Percentiles rank a stretch among this genome's conserved stretches.
Conservation (phyloP, 768 basidiomycete species). For the Lentinula lateritia region DNA sequence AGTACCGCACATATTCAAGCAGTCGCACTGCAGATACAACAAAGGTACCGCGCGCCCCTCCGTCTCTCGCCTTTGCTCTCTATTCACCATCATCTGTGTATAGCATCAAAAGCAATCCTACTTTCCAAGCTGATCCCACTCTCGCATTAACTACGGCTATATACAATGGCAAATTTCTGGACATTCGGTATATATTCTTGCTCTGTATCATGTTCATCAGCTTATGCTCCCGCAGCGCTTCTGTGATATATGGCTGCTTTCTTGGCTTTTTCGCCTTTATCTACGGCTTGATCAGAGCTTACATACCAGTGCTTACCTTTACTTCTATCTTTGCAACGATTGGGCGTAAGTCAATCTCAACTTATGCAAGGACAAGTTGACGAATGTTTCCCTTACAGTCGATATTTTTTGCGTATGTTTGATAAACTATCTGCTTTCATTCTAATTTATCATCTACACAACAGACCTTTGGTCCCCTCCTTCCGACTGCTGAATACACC, state of each 20-base stretch:
- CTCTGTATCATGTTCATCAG: not conserved
- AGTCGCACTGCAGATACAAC: constrained; percentile 20
- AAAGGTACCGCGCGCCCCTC: constrained; percentile 20
- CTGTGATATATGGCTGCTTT: constrained; percentile 42
- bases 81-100: not conserved
- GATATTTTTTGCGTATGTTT: constrained; percentile 23
- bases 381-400: constrained; percentile 10
- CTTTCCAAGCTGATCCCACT: constrained; percentile 32
- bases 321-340: constrained; percentile 43
- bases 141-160: constrained; percentile 31
- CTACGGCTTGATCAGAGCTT: constrained; percentile 40
- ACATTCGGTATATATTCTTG: constrained; percentile 23
- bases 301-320: constrained; percentile 38
- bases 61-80: not conserved
- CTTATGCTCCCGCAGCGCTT: constrained; percentile 22
- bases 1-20: constrained; percentile 24
- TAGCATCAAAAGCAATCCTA: constrained; percentile 12
- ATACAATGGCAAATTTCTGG: constrained; percentile 47
- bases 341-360: constrained; percentile 16
- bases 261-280: constrained; percentile 39
- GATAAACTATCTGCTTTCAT: not conserved
- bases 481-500: constrained; percentile 39
- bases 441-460: not conserved
- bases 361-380: not conserved
- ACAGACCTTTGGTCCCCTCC: constrained; percentile 42